Percentiles rank a stretch among this genome's conserved stretches.
phyloP scores from a whole-genome alignment of 2,329 filamentous ascomycete species.

The Magnaporthiopsis incrustans region DNA sequence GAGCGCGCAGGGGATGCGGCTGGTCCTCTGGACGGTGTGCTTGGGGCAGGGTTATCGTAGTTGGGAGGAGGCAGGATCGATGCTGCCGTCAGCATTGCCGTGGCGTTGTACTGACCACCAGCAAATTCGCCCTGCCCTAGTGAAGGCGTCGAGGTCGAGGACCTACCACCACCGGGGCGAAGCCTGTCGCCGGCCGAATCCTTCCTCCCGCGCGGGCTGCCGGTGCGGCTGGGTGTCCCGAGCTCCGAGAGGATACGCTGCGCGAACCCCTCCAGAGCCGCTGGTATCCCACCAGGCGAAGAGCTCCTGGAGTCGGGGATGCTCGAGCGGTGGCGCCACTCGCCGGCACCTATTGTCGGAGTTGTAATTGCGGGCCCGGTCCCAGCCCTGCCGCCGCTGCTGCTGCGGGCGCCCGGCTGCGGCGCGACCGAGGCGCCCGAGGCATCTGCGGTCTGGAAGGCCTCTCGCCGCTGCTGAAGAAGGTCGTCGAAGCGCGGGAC shows the following conservation, averaged over 20 bases:
- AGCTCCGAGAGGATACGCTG: slow-evolving; percentile 55
- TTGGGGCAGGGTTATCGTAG: slow-evolving; percentile 15
- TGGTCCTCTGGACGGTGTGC: slow-evolving; percentile 3
- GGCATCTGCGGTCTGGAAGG: slow-evolving; percentile 52
- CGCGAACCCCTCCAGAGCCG: slow-evolving; percentile 51
- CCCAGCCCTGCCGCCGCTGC: slow-evolving; percentile 13
- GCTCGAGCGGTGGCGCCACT: slow-evolving; percentile 29
- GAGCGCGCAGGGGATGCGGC: slow-evolving; percentile 15
- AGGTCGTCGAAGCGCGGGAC: slow-evolving; percentile 68
- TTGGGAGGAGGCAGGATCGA: slow-evolving; percentile 29
- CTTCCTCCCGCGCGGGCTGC: slow-evolving; percentile 42
- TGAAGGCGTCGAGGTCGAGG: slow-evolving; percentile 15
- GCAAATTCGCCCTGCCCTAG: slow-evolving; percentile 1
- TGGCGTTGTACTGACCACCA: slow-evolving; percentile 1
- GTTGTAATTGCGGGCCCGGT: slow-evolving; percentile 7
- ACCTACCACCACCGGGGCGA: slow-evolving; percentile 7
- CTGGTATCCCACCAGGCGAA: slow-evolving; percentile 43
- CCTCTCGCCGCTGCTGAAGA: slow-evolving; percentile 55
- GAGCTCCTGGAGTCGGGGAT: slow-evolving; percentile 37
- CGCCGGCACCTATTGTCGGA: background rate
- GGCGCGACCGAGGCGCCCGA: slow-evolving; percentile 22
- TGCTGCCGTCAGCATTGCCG: slow-evolving; percentile 17
- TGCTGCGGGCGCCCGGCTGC: slow-evolving; percentile 11
- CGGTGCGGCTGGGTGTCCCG: slow-evolving; percentile 42
- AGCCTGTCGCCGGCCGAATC: slow-evolving; percentile 24